Evolutionary conservation across 768 basidiomycete species (phyloP), one percentile per base, ranked within the genome.

Genomic region (Leccinum rimulosum): DNA sequence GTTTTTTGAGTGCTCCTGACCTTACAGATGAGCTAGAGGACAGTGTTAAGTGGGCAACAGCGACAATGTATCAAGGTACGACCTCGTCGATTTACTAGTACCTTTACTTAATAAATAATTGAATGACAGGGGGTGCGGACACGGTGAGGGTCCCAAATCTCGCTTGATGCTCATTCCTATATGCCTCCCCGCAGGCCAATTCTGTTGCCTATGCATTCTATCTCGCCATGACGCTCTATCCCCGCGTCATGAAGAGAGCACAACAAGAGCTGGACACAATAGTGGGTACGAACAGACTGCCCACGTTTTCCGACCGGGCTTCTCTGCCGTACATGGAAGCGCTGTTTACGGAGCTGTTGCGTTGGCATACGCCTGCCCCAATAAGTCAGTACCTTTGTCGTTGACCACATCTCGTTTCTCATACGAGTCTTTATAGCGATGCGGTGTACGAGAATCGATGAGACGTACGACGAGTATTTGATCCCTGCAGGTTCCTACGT

Each of bases 151-250:
- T 12, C 6, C 6, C 33, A 19, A 52, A 9, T 31, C 25, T 22
- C 22, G 22, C 22, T 22, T 22, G 1, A 17, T 14, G 33, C 6
- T 35, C 6, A 31, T 56, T n/a, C 1, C 1, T 6, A 59, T 43
- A 40, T 7, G 1, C 17, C 28, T n/a, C 12, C 65, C 3, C 51
- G 12, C n/a, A 67, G 68, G 27, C 63, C 9, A 50, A 43, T 12
- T 62, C 68, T 2, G 25, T 58, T 1, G 33, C 54, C 6, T 63
- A 57, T 50, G 56, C 59, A 8, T 65, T 67, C 45, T 60, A 60
- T 22, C 68, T 72, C 17, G 73, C 68, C 3, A 74, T 73, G 73
- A 61, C 64, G 22, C 64, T 70, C 49, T 61, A 66, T 50, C 73
- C 74, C 3, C 55, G 43, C 1, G 65, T 68, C n/a, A 61, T 69